A percentile compares a stretch with the other conserved stretches of the same genome.
These are phyloP conservation scores for Castanea crenata DNA, from an alignment of 306 rosid genomes.

Conservation along the genomic window DNA sequence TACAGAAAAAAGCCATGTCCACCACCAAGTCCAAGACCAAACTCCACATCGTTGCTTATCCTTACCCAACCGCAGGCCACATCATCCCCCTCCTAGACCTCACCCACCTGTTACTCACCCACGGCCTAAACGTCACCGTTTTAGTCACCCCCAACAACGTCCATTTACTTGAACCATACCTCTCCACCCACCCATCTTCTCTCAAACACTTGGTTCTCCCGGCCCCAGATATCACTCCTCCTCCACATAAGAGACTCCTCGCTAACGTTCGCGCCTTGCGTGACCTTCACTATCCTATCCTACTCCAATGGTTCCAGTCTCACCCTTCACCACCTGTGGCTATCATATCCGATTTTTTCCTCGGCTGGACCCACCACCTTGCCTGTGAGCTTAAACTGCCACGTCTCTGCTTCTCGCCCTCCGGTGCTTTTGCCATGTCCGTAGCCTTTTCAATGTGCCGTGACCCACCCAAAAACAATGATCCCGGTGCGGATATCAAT, in stretches of 20 bases:
- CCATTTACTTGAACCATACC: slow-evolving; percentile 22
- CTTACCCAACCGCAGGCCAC: slow-evolving; percentile 48
- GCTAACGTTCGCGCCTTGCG: slow-evolving; percentile 7
- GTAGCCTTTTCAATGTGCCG: slow-evolving; percentile 26
- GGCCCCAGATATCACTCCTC: background rate
- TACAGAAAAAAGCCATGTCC: background rate
- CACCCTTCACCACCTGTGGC: slow-evolving; percentile 30
- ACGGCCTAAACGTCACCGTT: slow-evolving; percentile 42
- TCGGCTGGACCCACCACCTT: slow-evolving; percentile 49
- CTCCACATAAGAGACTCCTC: slow-evolving; percentile 9
- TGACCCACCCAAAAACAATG: slow-evolving; percentile 6
- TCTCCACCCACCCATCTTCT: slow-evolving; percentile 31
- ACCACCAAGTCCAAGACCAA: background rate
- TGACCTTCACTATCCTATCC: slow-evolving; percentile 29
- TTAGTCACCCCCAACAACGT: slow-evolving; percentile 28
- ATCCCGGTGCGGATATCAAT: background rate
- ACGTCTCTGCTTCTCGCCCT: slow-evolving; percentile 41
- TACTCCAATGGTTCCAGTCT: slow-evolving; percentile 32
- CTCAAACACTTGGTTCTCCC: slow-evolving; percentile 41
- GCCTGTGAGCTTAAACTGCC: slow-evolving; percentile 27
- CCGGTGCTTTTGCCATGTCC: slow-evolving; percentile 24
- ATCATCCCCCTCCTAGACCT: slow-evolving; percentile 41
- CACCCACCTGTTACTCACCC: slow-evolving; percentile 20
- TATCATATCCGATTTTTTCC: slow-evolving; percentile 45
- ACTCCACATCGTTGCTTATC: slow-evolving; percentile 36